Evolutionary conservation across 306 rosid genomes (phyloP).

Genomic region (Abrus pulchellus): DNA sequence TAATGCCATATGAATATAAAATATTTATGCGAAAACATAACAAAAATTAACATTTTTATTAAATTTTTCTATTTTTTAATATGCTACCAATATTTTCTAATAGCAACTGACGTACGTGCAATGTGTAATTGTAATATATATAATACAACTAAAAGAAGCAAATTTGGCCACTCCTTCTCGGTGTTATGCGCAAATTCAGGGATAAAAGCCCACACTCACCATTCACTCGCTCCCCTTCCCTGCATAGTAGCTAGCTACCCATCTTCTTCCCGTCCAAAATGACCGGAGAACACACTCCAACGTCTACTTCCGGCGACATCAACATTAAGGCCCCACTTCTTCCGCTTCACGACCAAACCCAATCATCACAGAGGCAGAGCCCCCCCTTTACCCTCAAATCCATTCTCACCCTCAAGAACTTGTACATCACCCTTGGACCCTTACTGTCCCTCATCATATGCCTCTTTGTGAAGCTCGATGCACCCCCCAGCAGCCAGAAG

Average conservation of each 20-base stretch:
- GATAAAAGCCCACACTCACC: conserved; percentile 40
- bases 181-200: not conserved
- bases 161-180: conserved; percentile 38
- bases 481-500: conserved; percentile 52
- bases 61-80: too few relatives aligned
- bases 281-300: conserved; percentile 42
- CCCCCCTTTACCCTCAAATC: conserved; percentile 47
- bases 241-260: not conserved
- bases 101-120: not conserved
- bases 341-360: conserved; percentile 47
- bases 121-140: too few relatives aligned
- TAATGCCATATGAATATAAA: too few relatives aligned
- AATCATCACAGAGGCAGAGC: conserved; percentile 47
- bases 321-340: conserved; percentile 70
- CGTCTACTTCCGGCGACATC: conserved; percentile 47
- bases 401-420: conserved; percentile 49
- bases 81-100: too few relatives aligned
- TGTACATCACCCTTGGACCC: conserved; percentile 64
- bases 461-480: conserved; percentile 71
- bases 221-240: not conserved
- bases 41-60: not conserved
- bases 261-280: conserved; percentile 26
- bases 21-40: not conserved
- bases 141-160: not conserved
- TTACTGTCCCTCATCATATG: conserved; percentile 52